These are phyloP conservation scores for Zasmidium cellare DNA, from an alignment of 2,329 filamentous ascomycete genomes.

Conservation along the genomic window DNA sequence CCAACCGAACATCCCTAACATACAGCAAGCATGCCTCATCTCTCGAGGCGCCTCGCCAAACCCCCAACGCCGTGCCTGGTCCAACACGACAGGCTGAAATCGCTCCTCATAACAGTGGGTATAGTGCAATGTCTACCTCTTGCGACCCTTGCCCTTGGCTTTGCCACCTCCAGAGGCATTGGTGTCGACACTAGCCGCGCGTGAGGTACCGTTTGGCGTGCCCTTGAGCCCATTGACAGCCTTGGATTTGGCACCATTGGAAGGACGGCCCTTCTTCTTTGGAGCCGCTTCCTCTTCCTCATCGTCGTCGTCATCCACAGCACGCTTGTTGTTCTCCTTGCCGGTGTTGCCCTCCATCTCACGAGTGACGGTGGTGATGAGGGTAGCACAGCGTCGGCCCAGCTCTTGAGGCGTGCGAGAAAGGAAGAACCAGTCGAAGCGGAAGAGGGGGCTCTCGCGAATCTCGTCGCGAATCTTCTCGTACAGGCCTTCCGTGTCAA, in stretches of 20 bases:
- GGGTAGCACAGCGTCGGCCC: slow-evolving; percentile 85
- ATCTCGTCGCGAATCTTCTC: slow-evolving; percentile 98
- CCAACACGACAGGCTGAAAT: not conserved
- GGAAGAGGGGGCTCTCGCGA: slow-evolving; percentile 87
- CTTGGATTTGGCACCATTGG: slow-evolving; percentile 74
- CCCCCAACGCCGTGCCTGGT: not conserved
- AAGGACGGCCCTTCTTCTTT: slow-evolving; percentile 95
- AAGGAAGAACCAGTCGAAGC: slow-evolving; percentile 99
- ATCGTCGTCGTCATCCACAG: slow-evolving; percentile 79
- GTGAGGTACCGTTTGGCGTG: slow-evolving; percentile 73
- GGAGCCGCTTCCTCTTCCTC: slow-evolving; percentile 69
- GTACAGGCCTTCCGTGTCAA: slow-evolving; percentile 87
- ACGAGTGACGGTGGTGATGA: slow-evolving; percentile 90
- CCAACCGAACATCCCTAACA: not conserved
- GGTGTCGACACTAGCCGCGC: slow-evolving; percentile 85
- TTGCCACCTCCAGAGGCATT: slow-evolving; percentile 57
- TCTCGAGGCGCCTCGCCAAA: not conserved
- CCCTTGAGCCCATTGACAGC: slow-evolving; percentile 85
- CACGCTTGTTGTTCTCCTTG: slow-evolving; percentile 64
- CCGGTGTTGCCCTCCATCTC: slow-evolving; percentile 72
- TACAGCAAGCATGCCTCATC: not conserved
- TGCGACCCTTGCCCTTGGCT: slow-evolving; percentile 46
- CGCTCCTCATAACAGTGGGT: not conserved
- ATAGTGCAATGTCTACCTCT: slow-evolving; percentile 19
- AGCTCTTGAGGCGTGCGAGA: slow-evolving; percentile 92